These are phyloP conservation scores for Sugiyamaella paludigena DNA, from an alignment of 1,139 yeast species.

Conservation along the genomic window DNA sequence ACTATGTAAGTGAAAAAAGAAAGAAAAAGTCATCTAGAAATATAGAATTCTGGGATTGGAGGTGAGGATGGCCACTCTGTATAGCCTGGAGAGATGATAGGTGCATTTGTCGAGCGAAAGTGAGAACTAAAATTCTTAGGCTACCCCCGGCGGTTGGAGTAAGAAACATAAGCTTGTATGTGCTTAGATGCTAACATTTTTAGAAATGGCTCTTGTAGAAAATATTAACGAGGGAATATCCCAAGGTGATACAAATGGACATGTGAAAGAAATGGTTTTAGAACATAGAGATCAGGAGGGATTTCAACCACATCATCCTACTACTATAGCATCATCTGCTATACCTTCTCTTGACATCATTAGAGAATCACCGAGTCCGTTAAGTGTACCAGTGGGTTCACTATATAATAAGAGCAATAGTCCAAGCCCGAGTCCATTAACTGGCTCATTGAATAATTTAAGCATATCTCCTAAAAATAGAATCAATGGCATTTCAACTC, in stretches of 20 bases:
- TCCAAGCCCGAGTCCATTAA: constrained; percentile 1
- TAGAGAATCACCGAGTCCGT: constrained; percentile 3
- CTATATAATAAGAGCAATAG: no score
- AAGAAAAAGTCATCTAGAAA: no score
- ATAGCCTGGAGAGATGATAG: no score
- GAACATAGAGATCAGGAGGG: neutral
- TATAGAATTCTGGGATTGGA: no score
- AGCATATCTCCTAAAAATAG: no score
- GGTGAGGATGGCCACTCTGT: no score
- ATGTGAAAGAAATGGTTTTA: neutral
- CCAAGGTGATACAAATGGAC: neutral
- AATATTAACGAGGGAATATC: neutral
- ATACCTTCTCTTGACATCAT: neutral
- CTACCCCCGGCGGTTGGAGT: no score
- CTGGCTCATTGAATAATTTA: neutral
- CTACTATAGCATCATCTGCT: neutral
- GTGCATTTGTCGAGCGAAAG: no score
- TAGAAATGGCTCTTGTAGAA: constrained; percentile 1
- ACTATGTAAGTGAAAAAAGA: no score
- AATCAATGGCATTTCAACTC: neutral
- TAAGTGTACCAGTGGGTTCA: no score
- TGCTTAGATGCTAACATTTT: neutral
- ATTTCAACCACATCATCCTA: neutral
- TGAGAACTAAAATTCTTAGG: no score
- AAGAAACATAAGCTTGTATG: no score